Evolutionary conservation across 495 filamentous ascomycete genomes (phyloP), one percentile per base, ranked within the genome.

Genomic region (Melanomma pulvis-pyrius): DNA sequence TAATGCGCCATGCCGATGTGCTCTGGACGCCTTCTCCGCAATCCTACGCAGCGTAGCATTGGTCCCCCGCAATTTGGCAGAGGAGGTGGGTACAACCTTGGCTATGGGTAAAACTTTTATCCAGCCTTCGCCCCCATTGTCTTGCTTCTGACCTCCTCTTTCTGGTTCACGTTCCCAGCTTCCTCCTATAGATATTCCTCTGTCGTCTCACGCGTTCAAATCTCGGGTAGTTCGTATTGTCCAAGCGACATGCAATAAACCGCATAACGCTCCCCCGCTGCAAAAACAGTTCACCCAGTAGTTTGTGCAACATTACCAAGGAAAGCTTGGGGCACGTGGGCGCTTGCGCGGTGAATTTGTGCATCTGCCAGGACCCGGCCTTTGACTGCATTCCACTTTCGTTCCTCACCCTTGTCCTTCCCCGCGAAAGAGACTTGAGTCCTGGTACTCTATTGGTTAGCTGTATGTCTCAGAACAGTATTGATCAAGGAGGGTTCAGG

Each of bases 61-160:
- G 50, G 58, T 65, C 60, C 61, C 65, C 67, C 61, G 67, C 67
- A 69, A 64, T 65, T 41, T 61, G 67, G 59, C 52, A 63, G 25
- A 44, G 36, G 26, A 9, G 64, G 64, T 50, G 11, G 47, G 19
- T 21, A 39, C 19, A 17, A 2, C 11, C 11, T 25, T 13, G 47
- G 22, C 17, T 36, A 12, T 41, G 63, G 56, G 26, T 59, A 65
- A 30, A 58, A 30, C 30, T 61, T 61, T 58, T 62, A 68, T 48
- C 65, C 65, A 56, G 52, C 17, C 24, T 22, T 19, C 25, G 59
- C 30, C 51, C 54, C 52, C 44, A 17, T 41, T 8, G 55, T 39
- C 26, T 28, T 59, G 25, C 47, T 56, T 55, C 50, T 30, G 19
- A 41, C 57, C 51, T 67, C 49, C 64, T 63, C 65, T 57, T 58